Evolutionary conservation across 2,329 filamentous ascomycete genomes (phyloP).

Genomic region (Exserohilum turcica): DNA sequence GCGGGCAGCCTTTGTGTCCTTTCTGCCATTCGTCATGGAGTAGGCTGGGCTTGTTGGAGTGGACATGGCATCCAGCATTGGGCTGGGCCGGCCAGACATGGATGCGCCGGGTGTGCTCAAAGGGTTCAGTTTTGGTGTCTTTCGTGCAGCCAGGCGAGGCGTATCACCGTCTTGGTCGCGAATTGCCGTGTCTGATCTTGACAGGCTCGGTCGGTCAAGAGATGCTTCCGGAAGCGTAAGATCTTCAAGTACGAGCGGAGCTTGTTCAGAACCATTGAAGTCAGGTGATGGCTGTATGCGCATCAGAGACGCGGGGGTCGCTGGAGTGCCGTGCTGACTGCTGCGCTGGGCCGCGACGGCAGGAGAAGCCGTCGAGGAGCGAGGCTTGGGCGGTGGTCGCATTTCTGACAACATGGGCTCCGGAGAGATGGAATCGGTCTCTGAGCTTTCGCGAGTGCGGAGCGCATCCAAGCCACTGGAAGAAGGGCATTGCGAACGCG

Average conservation of each 20-base stretch:
- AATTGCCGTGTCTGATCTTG: constrained; percentile 58
- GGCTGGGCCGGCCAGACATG: constrained; percentile 51
- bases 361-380: constrained; percentile 69
- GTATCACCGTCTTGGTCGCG: constrained; percentile 58
- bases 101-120: constrained; percentile 54
- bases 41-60: constrained; percentile 55
- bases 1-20: constrained; percentile 35
- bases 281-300: constrained; percentile 48
- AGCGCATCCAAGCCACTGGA: constrained; percentile 31
- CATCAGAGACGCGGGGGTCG: constrained; percentile 89
- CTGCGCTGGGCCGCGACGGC: constrained; percentile 60
- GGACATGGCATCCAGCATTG: constrained; percentile 58
- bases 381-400: constrained; percentile 67
- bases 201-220: constrained; percentile 55
- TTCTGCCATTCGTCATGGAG: constrained; percentile 36
- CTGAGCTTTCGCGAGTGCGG: constrained; percentile 48
- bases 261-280: constrained; percentile 30
- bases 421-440: constrained; percentile 57
- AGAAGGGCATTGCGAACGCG: constrained; percentile 32
- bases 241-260: constrained; percentile 58
- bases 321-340: constrained; percentile 49
- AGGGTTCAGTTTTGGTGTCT: constrained; percentile 68
- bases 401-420: constrained; percentile 56
- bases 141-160: constrained; percentile 66
- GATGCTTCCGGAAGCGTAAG: constrained; percentile 73